Conservation (phyloP, 805 yeast species). For the Metschnikowia hibisci region DNA sequence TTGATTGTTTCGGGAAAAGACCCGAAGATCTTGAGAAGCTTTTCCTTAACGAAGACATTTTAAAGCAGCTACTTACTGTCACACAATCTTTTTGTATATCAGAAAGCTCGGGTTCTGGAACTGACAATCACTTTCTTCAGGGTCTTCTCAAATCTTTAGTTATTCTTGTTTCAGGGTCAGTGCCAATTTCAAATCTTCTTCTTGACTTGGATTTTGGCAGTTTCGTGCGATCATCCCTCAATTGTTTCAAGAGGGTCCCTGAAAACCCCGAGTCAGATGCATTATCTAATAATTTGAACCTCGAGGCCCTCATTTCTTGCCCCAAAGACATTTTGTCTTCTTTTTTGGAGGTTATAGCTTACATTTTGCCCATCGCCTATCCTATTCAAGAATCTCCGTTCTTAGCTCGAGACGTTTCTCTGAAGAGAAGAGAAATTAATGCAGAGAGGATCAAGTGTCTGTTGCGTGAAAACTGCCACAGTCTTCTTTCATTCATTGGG, state of each 20-base stretch:
- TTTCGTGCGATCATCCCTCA: slow-evolving; percentile 46
- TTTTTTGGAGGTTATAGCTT: slow-evolving; percentile 52
- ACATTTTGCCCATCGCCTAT: slow-evolving; percentile 51
- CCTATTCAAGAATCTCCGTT: slow-evolving; percentile 29
- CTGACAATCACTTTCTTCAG: slow-evolving; percentile 8
- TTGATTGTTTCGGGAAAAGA: slow-evolving; percentile 45
- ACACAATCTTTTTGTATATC: slow-evolving; percentile 15
- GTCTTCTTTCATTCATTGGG: slow-evolving; percentile 36
- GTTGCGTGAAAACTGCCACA: slow-evolving; percentile 16
- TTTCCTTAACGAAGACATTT: slow-evolving; percentile 16
- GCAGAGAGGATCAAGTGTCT: slow-evolving; percentile 30
- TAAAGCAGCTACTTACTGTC: slow-evolving; percentile 10
- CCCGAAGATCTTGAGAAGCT: slow-evolving; percentile 46
- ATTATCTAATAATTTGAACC: slow-evolving; percentile 32
- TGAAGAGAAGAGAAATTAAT: slow-evolving; percentile 28
- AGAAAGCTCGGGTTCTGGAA: slow-evolving; percentile 9
- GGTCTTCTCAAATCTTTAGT: slow-evolving; percentile 40
- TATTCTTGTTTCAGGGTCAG: slow-evolving; percentile 40
- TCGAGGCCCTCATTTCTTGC: slow-evolving; percentile 69
- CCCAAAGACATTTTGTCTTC: slow-evolving; percentile 62
- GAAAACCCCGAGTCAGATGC: neutral
- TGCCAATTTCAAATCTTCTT: slow-evolving; percentile 42
- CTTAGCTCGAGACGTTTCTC: slow-evolving; percentile 18
- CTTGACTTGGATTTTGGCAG: slow-evolving; percentile 48
- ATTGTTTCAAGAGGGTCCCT: slow-evolving; percentile 42